Conservation (phyloP, 1,284 basidiomycete genomes). For the Veloboletus limbatus region DNA sequence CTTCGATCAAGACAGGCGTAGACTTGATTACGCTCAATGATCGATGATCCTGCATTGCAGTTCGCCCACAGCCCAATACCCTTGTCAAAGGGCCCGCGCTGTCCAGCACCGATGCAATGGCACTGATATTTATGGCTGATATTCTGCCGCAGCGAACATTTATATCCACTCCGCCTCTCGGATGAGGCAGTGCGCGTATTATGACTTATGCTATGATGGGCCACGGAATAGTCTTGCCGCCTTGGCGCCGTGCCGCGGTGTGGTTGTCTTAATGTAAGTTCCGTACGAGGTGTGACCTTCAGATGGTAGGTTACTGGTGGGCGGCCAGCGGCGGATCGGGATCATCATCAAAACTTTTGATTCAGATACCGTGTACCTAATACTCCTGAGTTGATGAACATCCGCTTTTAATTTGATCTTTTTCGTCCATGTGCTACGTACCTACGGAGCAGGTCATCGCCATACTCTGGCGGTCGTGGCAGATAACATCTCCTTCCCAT, state of each 20-base stretch:
- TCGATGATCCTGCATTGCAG: constrained; percentile 23
- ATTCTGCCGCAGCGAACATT: constrained; percentile 4
- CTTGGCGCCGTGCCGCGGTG: constrained; percentile 11
- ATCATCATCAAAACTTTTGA: constrained; percentile 16
- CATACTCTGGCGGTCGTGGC: not conserved
- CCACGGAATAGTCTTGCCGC: constrained; percentile 1
- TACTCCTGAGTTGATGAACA: constrained; percentile 4
- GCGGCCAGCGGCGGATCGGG: constrained; percentile 7
- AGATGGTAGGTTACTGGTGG: constrained; percentile 3
- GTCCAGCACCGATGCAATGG: constrained; percentile 10
- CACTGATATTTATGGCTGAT: constrained; percentile 7
- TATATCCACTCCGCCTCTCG: not conserved
- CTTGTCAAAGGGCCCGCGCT: constrained; percentile 12
- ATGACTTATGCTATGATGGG: constrained; percentile 17
- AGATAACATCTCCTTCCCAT: not conserved
- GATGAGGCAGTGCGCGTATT: constrained; percentile 14
- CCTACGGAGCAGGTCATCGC: constrained; percentile 2
- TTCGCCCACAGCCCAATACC: constrained; percentile 28
- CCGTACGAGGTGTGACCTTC: constrained; percentile 14
- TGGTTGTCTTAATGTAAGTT: constrained; percentile 10
- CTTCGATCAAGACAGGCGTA: constrained; percentile 24
- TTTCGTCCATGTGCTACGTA: constrained; percentile 3
- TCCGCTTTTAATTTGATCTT: constrained; percentile 10
- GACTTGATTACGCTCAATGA: constrained; percentile 20
- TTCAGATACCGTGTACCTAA: constrained; percentile 6